Conservation (phyloP, 495 filamentous ascomycete species). For the Aspergillus taichungensis region DNA sequence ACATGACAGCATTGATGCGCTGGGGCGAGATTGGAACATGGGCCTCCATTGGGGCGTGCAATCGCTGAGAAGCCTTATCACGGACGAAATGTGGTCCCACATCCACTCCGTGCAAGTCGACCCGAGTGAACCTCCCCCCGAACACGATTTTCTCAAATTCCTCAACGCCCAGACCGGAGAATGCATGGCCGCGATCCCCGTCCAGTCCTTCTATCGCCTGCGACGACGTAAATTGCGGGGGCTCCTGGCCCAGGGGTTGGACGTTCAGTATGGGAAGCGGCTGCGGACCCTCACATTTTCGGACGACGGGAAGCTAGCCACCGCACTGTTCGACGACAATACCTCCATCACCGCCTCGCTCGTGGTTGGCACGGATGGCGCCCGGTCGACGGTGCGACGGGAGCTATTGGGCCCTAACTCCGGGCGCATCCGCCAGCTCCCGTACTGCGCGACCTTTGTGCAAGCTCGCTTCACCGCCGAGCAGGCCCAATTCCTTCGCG, state of each 20-base stretch:
- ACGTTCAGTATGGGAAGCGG: slow-evolving; percentile 19
- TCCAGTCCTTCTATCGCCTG: slow-evolving; percentile 36
- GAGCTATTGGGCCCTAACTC: slow-evolving; percentile 29
- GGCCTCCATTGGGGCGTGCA: slow-evolving; percentile 45
- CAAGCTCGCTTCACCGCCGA: slow-evolving; percentile 22
- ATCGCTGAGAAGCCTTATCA: slow-evolving; percentile 29
- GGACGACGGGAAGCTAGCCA: slow-evolving; percentile 12
- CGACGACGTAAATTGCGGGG: slow-evolving; percentile 33
- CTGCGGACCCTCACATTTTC: slow-evolving; percentile 7
- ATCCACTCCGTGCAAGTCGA: slow-evolving; percentile 34
- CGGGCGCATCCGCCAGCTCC: slow-evolving; percentile 13
- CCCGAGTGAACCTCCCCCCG: slow-evolving; percentile 20
- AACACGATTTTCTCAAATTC: slow-evolving; percentile 29
- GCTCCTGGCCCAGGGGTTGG: slow-evolving; percentile 29
- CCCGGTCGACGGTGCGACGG: slow-evolving; percentile 29
- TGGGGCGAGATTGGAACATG: slow-evolving; percentile 50
- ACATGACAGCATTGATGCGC: slow-evolving; percentile 24
- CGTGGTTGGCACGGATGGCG: slow-evolving; percentile 41
- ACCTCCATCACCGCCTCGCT: slow-evolving; percentile 9
- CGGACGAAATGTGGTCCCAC: slow-evolving; percentile 20
- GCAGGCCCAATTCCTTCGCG: slow-evolving; percentile 23
- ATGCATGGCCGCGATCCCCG: slow-evolving; percentile 22
- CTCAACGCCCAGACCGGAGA: slow-evolving; percentile 43
- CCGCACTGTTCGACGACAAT: slow-evolving; percentile 13
- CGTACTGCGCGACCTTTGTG: slow-evolving; percentile 26